Evolutionary conservation across 495 filamentous ascomycete genomes (phyloP).

Genomic region (Pyrenula massariospora): DNA sequence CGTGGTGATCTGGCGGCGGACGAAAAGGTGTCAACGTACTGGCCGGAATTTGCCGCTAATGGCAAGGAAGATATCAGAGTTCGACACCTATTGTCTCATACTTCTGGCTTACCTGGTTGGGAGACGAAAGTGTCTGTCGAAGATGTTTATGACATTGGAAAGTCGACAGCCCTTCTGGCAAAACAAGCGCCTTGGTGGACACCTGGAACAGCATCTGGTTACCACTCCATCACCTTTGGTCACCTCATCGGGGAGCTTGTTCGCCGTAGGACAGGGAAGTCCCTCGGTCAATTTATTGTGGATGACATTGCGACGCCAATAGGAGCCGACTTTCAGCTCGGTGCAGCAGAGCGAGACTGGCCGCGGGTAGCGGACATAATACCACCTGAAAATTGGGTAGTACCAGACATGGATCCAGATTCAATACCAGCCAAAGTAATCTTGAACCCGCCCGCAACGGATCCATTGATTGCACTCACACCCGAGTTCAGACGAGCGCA

Average conservation of each 20-base stretch:
- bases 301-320: conserved; percentile 26
- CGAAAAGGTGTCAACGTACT: conserved; percentile 27
- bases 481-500: conserved; percentile 14
- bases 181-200: conserved; percentile 30
- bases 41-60: conserved; percentile 31
- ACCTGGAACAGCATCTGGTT: conserved; percentile 25
- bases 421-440: conserved; percentile 9
- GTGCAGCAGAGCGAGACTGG: conserved; percentile 18
- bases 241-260: conserved; percentile 28
- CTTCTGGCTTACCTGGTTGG: conserved; percentile 24
- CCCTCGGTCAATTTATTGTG: conserved; percentile 24
- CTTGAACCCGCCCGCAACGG: conserved; percentile 3
- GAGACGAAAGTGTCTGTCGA: conserved; percentile 16
- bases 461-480: background rate
- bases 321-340: conserved; percentile 28
- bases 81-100: conserved; percentile 28
- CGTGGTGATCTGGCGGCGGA: conserved; percentile 24
- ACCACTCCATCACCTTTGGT: conserved; percentile 26
- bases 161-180: conserved; percentile 20
- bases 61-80: conserved; percentile 29
- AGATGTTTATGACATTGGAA: conserved; percentile 16
- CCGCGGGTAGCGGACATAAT: conserved; percentile 17
- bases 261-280: conserved; percentile 22
- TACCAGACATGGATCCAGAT: conserved; percentile 2
- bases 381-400: background rate